These are phyloP conservation scores for Leccinum cinnamomeum DNA, from an alignment of 1,284 basidiomycete species.

Conservation along the genomic window DNA sequence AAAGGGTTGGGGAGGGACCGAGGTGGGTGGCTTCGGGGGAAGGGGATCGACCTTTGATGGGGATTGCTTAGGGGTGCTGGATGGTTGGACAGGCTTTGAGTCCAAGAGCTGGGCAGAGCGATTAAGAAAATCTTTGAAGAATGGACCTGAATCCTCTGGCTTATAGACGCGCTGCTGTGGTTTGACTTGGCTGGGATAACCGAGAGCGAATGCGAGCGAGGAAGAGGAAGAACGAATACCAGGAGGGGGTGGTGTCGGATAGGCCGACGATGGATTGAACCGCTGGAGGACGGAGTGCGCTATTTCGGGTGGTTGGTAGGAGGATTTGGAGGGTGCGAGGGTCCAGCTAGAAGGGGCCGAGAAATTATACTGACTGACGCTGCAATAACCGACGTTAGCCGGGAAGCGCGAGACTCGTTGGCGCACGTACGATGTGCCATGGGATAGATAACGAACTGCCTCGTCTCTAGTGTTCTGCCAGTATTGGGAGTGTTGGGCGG, in stretches of 20 bases:
- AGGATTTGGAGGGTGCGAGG: conserved; percentile 42
- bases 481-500: conserved; percentile 30
- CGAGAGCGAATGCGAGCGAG: conserved; percentile 71
- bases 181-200: conserved; percentile 40
- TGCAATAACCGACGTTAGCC: conserved; percentile 11
- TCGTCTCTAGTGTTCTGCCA: conserved; percentile 35
- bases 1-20: conserved; percentile 38
- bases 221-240: conserved; percentile 63
- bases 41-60: conserved; percentile 14
- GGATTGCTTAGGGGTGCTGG: conserved; percentile 15
- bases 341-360: conserved; percentile 38
- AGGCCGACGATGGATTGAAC: conserved; percentile 54
- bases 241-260: conserved; percentile 69
- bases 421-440: conserved; percentile 30
- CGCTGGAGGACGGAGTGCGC: conserved; percentile 64
- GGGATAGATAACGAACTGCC: conserved; percentile 25
- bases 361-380: conserved; percentile 40
- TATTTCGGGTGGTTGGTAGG: conserved; percentile 48
- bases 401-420: neutral
- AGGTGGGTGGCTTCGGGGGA: conserved; percentile 10
- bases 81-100: conserved; percentile 23
- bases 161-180: conserved; percentile 40
- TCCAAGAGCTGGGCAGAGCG: conserved; percentile 45
- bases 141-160: conserved; percentile 58
- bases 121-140: conserved; percentile 65